Evolutionary conservation across 345 rosid species (phyloP).

Genomic region (Draba incana): DNA sequence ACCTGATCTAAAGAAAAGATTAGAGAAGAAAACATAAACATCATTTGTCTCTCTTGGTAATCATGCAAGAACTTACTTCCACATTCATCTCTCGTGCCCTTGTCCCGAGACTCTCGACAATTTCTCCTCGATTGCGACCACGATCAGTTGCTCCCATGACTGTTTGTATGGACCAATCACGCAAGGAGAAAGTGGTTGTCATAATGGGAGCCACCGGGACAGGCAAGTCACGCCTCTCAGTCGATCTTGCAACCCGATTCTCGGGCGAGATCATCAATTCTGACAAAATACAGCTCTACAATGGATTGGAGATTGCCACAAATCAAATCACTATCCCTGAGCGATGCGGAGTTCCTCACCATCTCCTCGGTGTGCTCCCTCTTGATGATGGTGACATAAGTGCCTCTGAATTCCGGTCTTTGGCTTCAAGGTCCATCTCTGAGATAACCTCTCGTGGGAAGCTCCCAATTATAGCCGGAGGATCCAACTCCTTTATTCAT

Average conservation of each 20-base stretch:
- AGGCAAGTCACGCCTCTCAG: conserved; percentile 81
- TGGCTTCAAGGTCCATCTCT: conserved; percentile 50
- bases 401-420: conserved; percentile 48
- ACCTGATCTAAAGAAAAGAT: background rate
- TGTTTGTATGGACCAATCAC: conserved; percentile 29
- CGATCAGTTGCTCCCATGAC: conserved; percentile 27
- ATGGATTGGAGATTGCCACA: conserved; percentile 66
- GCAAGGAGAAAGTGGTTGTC: conserved; percentile 65
- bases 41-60: conserved; percentile 8
- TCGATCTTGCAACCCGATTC: conserved; percentile 68
- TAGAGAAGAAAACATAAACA: background rate
- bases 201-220: conserved; percentile 83
- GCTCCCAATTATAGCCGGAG: conserved; percentile 78
- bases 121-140: background rate
- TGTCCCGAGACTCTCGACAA: conserved; percentile 9
- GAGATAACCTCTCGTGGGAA: conserved; percentile 54
- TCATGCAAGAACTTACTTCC: conserved; percentile 29
- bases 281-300: conserved; percentile 69
- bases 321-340: conserved; percentile 69
- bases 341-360: conserved; percentile 71
- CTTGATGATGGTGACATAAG: conserved; percentile 56
- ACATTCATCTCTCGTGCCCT: conserved; percentile 20
- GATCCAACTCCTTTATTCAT: conserved; percentile 77
- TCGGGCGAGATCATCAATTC: conserved; percentile 76
- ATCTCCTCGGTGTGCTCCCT: conserved; percentile 57